phyloP scores from a whole-genome alignment of 306 rosid genomes.

The Styphnolobium japonicum region DNA sequence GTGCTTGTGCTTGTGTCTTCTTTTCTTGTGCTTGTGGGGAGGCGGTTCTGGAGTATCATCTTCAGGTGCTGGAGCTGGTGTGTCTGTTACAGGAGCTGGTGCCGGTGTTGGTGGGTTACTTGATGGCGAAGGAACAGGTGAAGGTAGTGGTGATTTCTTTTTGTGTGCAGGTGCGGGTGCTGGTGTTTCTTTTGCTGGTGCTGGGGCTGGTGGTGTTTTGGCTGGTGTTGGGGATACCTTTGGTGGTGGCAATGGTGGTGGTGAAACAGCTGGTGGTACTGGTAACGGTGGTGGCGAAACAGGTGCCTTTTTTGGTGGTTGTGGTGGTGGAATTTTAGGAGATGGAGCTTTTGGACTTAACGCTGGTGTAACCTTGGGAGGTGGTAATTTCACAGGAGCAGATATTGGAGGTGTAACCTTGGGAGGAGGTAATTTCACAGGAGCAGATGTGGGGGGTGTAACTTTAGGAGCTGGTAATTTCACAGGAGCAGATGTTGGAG shows the following conservation, averaged over 20 bases:
- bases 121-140: conserved; percentile 57
- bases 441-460: no score
- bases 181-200: conserved; percentile 49
- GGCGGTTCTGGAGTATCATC: conserved; percentile 50
- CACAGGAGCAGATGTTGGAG: conserved; percentile 17
- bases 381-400: conserved; percentile 33
- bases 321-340: conserved; percentile 61
- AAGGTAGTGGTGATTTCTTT: conserved; percentile 43
- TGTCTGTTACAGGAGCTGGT: conserved; percentile 40
- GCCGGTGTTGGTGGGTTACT: conserved; percentile 54
- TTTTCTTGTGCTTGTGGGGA: conserved; percentile 65
- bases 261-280: conserved; percentile 24
- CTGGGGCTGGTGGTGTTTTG: conserved; percentile 50
- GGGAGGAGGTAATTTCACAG: no score
- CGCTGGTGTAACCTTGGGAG: conserved; percentile 56
- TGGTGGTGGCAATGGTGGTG: conserved; percentile 46
- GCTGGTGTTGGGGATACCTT: conserved; percentile 58
- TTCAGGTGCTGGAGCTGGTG: conserved; percentile 46
- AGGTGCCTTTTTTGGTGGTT: conserved; percentile 53
- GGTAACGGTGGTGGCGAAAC: conserved; percentile 37
- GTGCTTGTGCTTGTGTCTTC: conserved; percentile 60
- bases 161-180: conserved; percentile 57
- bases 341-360: conserved; percentile 46
- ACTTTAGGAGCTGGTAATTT: background rate
- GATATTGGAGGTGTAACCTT: background rate